A percentile compares a stretch with the other conserved stretches of the same genome.
Conservation (phyloP, 2,329 filamentous ascomycete genomes). For the Trichoderma pleuroti region DNA sequence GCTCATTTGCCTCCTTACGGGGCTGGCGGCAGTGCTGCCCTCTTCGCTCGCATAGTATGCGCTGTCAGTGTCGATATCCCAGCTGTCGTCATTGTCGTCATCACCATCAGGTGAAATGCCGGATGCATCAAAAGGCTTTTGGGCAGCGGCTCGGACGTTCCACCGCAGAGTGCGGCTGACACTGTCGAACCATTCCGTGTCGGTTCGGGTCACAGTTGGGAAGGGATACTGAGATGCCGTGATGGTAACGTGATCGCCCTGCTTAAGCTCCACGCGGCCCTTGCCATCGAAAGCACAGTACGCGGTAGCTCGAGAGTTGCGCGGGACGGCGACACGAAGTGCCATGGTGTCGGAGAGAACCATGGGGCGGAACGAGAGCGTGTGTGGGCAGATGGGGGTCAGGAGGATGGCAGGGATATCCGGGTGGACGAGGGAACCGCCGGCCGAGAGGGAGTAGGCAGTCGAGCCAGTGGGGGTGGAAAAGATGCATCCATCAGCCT, state of each 20-base stretch:
- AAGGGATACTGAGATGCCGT: constrained; percentile 96
- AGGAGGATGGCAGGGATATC: constrained; percentile 95
- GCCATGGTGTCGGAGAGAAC: constrained; percentile 93
- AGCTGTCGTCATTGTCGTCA: constrained; percentile 60
- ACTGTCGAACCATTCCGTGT: constrained; percentile 94
- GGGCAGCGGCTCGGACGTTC: constrained; percentile 89
- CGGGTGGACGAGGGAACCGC: constrained; percentile 91
- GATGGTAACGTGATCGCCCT: constrained; percentile 94
- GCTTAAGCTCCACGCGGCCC: constrained; percentile 85
- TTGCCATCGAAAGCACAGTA: constrained; percentile 99
- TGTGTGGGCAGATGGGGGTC: constrained; percentile 96
- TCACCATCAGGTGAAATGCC: constrained; percentile 6
- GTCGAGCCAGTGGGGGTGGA: constrained; percentile 93
- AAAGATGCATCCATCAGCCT: constrained; percentile 97
- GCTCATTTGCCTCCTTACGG: constrained; percentile 70
- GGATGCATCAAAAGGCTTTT: constrained; percentile 75
- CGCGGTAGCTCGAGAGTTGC: constrained; percentile 81
- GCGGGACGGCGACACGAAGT: constrained; percentile 81
- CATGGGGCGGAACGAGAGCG: constrained; percentile 95
- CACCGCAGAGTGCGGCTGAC: constrained; percentile 88
- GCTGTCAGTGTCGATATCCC: constrained; percentile 93
- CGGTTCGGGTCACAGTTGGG: constrained; percentile 86
- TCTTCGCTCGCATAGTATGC: constrained; percentile 70
- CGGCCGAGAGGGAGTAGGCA: constrained; percentile 92
- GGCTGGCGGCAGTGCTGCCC: constrained; percentile 63